Evolutionary conservation across 257 asterid genomes (phyloP), one percentile per base, ranked within the genome.

Genomic region (Plectranthus barbatus): DNA sequence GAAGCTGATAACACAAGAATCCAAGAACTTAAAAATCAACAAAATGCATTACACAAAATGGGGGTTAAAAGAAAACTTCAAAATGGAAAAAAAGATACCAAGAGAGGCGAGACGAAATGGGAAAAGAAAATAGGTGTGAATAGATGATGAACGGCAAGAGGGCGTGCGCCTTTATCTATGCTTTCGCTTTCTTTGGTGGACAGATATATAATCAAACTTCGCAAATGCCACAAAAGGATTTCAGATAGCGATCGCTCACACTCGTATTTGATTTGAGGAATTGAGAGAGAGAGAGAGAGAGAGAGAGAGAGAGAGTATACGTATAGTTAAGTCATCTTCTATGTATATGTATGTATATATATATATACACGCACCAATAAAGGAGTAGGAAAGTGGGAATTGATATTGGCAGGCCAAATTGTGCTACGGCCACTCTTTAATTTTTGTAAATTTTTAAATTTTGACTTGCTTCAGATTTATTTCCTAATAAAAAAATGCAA

Each of bases 171-270:
- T 48, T 67, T 68, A 45, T 60, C 60, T 62, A 54, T 19, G 74
- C 62, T 66, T 19, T 65, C 72, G 79, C 76, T 69, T 49, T 73
- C 79, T 52, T 29, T 7, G 65, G 47, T 41, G 47, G 62, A 61
- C 56, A 65, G 67, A 56, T 29, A 50, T 39, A 59, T 42, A 12
- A 44, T 51, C 57, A 36, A 44, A 64, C 44, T 60, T 24, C 50
- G 76, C 76, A 46, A 52, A 66, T 51, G 13, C 66, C 71, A 66
- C 76, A 53, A 73, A 60, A 42, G 56, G 77, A 62, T 60, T 64
- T 68, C 63, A 31, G 78, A 79, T 60, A 69, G 72, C 63, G 81
- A 79, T 56, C 67, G 55, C 54, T 15, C n/a, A n/a, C 61, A 21
- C 73, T 24, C 56, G 51, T 55, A 51, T 67, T 52, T 68, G 75